Percentiles rank a stretch among this genome's conserved stretches.
Evolutionary conservation across 306 rosid genomes (phyloP).

Genomic region (Pueraria montana): DNA sequence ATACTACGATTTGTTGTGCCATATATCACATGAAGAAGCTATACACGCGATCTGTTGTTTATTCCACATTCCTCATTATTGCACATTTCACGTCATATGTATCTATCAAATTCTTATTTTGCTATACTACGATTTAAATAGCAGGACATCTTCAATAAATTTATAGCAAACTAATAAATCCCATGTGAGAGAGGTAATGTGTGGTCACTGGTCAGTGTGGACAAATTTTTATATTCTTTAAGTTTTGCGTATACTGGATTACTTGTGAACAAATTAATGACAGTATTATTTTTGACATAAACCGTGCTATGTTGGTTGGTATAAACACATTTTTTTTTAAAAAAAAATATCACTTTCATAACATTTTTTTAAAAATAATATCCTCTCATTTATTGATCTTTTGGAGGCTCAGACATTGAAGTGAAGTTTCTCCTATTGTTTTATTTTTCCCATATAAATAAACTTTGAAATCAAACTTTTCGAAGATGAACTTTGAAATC

Average conservation of each 20-base stretch:
- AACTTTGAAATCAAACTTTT: background rate
- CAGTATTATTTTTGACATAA: background rate
- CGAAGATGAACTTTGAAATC: no score
- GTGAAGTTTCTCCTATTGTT: background rate
- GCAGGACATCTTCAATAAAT: background rate
- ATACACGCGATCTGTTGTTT: background rate
- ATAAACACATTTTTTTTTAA: background rate
- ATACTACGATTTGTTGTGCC: background rate
- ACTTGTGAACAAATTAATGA: background rate
- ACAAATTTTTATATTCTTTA: background rate
- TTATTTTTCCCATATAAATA: background rate
- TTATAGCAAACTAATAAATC: slow-evolving; percentile 16
- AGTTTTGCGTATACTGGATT: background rate
- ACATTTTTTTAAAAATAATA: background rate
- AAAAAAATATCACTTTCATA: background rate
- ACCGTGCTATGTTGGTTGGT: background rate
- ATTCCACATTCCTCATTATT: slow-evolving; percentile 2
- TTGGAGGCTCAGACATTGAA: background rate
- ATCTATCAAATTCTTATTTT: slow-evolving; percentile 30
- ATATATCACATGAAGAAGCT: slow-evolving; percentile 20
- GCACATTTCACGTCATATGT: background rate
- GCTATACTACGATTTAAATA: background rate
- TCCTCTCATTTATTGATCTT: background rate
- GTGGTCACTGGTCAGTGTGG: no score
- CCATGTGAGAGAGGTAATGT: slow-evolving; percentile 7